A percentile compares a stretch with the other conserved stretches of the same genome.
Evolutionary conservation across 371 early-diverging fungal genomes (phyloP).

Genomic region (Syncephalastrum racemosum): DNA sequence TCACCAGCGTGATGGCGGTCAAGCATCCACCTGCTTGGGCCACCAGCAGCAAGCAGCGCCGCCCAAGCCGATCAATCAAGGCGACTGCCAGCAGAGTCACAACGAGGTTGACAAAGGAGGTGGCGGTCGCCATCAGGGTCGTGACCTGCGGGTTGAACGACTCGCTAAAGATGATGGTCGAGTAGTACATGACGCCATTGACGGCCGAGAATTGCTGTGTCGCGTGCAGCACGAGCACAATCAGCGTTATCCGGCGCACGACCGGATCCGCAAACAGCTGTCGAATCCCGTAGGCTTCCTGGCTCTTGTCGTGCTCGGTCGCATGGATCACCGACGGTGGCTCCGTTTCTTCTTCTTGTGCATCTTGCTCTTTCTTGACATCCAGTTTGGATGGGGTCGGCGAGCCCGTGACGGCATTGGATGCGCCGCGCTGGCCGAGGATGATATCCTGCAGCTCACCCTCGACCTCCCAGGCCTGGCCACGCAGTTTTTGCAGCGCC

Average conservation of each 20-base stretch:
- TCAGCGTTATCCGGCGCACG: slow-evolving; percentile 57
- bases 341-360: background rate
- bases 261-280: slow-evolving; percentile 46
- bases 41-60: slow-evolving; percentile 68
- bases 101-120: slow-evolving; percentile 65
- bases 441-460: slow-evolving; percentile 53
- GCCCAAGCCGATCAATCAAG: slow-evolving; percentile 75
- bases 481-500: slow-evolving; percentile 48
- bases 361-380: background rate
- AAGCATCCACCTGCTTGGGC: slow-evolving; percentile 59
- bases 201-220: slow-evolving; percentile 85
- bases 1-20: slow-evolving; percentile 55
- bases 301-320: slow-evolving; percentile 3
- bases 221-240: slow-evolving; percentile 44
- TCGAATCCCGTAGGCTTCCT: slow-evolving; percentile 8
- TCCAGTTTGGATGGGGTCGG: background rate
- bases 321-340: background rate
- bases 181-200: slow-evolving; percentile 84
- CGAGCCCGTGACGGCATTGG: background rate
- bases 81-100: slow-evolving; percentile 50
- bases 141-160: slow-evolving; percentile 43
- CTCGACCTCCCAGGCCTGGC: slow-evolving; percentile 32
- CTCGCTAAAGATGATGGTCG: slow-evolving; percentile 64
- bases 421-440: slow-evolving; percentile 23
- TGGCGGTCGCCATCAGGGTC: slow-evolving; percentile 58